Percentiles rank a stretch among this genome's conserved stretches.
Conservation (phyloP, 2,329 filamentous ascomycete genomes). For the Ceratocystis smalleyi region DNA sequence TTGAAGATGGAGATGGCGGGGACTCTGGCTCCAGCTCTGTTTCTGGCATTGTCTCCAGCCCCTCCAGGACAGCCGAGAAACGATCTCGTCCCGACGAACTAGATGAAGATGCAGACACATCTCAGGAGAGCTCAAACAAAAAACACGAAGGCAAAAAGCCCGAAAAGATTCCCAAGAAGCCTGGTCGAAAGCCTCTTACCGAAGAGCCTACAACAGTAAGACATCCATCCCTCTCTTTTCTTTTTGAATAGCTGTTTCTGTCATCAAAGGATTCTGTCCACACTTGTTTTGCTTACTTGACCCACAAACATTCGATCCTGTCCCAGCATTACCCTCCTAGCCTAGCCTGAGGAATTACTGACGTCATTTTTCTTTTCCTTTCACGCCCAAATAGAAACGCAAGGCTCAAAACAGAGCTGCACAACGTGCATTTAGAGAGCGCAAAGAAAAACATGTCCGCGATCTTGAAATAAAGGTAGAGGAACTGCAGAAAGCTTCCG, state of each 20-base stretch:
- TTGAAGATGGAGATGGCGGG: neutral
- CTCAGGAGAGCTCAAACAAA: conserved; percentile 13
- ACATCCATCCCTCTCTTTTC: conserved; percentile 19
- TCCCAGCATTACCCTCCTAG: neutral
- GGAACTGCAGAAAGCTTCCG: conserved; percentile 66
- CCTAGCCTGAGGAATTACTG: neutral
- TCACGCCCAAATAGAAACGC: conserved; percentile 50
- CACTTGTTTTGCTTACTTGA: neutral
- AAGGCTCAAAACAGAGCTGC: conserved; percentile 93
- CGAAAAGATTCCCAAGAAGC: conserved; percentile 88
- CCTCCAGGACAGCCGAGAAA: conserved; percentile 41
- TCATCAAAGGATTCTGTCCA: neutral
- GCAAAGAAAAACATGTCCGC: conserved; percentile 82
- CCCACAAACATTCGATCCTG: neutral
- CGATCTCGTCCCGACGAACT: conserved; percentile 52
- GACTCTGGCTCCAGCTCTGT: neutral
- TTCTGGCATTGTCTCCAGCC: neutral
- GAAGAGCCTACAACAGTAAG: conserved; percentile 91
- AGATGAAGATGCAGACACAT: conserved; percentile 45
- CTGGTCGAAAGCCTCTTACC: conserved; percentile 85
- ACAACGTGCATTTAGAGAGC: conserved; percentile 82
- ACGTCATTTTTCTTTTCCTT: neutral
- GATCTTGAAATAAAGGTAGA: conserved; percentile 67
- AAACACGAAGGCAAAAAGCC: conserved; percentile 42
- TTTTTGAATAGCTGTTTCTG: conserved; percentile 1